Base-by-base conservation (phyloP, 345 rosid species). In the Geranium rotundifolium region DNA sequence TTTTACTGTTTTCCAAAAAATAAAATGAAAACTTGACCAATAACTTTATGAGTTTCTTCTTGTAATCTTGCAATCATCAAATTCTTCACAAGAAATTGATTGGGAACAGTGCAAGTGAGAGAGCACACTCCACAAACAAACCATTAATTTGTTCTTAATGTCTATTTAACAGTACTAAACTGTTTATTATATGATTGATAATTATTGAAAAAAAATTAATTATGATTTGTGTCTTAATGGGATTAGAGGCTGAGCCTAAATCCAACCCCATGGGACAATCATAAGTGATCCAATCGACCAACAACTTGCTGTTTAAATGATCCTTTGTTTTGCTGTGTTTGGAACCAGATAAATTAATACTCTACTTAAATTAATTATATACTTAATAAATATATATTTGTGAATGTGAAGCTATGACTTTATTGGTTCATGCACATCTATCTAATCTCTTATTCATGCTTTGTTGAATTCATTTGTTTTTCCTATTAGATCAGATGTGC, bases 191-290 rank as follows among this genome's bases (percentile, higher is more conserved):
- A 41, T 50, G 19, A 7, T 34, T 61, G 54, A 27, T 60, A 31
- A 31, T 57, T 34, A 0, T n/a, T n/a, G 37, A 58, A 14, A 60
- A 70, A 60, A 63, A 67, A 41, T 72, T 67, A 57, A 65, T 64
- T 34, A 65, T 72, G 71, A 74, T 72, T 71, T 66, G 70, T 72
- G 77, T 65, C 78, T 75, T 62, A 69, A 8, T 49, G 13, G 65
- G 72, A 39, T 16, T 71, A 75, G 76, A 68, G 79, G 58, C 74
- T 67, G 17, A 56, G 75, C 70, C 80, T 80, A 68, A 66, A 29
- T 73, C 80, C 80, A 79, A 84, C 61, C 10, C 74, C 73, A 70
- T 56, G 58, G 66, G 83, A 82, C 85, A 78, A 76, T 73, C 60
- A 17, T 29, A 70, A 19, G n/a, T 34, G 31, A 16, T 20, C 63